Base-by-base conservation (phyloP, 176 grass and related monocot species). In the Phoenix dactylifera region DNA sequence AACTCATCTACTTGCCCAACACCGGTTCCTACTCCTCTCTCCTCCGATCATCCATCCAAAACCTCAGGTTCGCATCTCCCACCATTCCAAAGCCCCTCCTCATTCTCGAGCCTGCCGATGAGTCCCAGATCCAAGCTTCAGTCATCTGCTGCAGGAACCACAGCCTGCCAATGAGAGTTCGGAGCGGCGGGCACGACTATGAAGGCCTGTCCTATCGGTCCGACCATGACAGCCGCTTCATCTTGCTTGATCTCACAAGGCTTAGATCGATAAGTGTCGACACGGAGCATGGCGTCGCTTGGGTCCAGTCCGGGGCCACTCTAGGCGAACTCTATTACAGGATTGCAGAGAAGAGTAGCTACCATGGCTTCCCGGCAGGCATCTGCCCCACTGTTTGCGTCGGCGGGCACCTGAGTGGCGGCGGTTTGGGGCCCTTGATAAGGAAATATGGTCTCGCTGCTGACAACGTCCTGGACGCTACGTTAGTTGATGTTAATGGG, bases 121-220 rank as follows among this genome's bases (percentile, higher is more conserved):
- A 52, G 16, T 3, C 15, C 5, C 65, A 87, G 71, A 35, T 52
- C 15, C 84, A 22, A 58, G 67, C 80, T 3, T 81, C 63, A 49
- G 77, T 87, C 14, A 68, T 76, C 19, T 88, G 77, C 75, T 67
- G 63, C 61, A 73, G 60, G 14, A 63, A 55, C 1, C 52, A 72
- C 73, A 60, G 48, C 2, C 29, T 91, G 26, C 55, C 32, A 12
- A 71, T 86, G 26, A 62, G 83, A 62, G 58, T 65, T 23, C 75
- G 79, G 59, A 83, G 88, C 67, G 83, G 83, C 10, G 88, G 83
- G 1, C 83, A 87, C 52, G 88, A 92, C 66, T 86, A 78, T 24
- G 80, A 92, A 75, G 88, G 88, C 24, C 65, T 92, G 15, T 92
- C 83, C 2, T 87, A 88, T 59, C 59, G 83, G 25, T 68, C 68